Evolutionary conservation across 164 flowering plant species (phyloP).

Genomic region (Macadamia tetraphylla): DNA sequence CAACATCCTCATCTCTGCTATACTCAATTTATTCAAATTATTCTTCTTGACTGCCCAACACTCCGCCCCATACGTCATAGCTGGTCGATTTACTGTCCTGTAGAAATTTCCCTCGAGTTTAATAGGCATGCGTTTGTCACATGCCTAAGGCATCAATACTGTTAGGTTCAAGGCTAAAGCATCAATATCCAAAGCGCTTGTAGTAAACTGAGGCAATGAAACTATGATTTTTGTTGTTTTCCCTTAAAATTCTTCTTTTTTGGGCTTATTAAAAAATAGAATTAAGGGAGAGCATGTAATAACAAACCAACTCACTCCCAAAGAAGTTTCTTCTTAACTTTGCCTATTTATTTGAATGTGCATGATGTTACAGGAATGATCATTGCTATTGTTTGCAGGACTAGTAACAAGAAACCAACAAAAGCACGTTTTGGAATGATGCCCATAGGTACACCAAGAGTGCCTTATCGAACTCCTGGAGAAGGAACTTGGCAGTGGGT

Average conservation of each 20-base stretch:
- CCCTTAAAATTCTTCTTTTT: background rate
- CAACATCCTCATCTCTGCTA: no score
- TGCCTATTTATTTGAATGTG: background rate
- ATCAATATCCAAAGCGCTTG: background rate
- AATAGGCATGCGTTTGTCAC: no score
- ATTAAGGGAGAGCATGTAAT: background rate
- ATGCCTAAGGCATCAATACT: no score
- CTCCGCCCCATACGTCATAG: no score
- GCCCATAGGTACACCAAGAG: conserved; percentile 87
- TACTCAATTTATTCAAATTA: no score
- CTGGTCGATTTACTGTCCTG: no score
- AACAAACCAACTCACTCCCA: background rate
- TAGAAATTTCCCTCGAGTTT: no score
- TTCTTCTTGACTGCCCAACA: no score
- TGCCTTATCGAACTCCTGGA: conserved; percentile 64
- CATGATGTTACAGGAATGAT: conserved; percentile 7
- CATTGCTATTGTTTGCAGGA: conserved; percentile 32
- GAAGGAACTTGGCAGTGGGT: conserved; percentile 89
- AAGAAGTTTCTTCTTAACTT: background rate
- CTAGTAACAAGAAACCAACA: conserved; percentile 29
- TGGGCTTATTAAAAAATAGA: background rate
- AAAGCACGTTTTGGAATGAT: conserved; percentile 62
- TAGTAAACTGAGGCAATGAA: background rate
- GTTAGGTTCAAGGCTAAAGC: background rate
- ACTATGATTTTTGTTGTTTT: no score